Percentiles rank a stretch among this genome's conserved stretches.
These are phyloP conservation scores for Centaurea solstitialis DNA, from an alignment of 129 eudicot genomes.

Conservation along the genomic window DNA sequence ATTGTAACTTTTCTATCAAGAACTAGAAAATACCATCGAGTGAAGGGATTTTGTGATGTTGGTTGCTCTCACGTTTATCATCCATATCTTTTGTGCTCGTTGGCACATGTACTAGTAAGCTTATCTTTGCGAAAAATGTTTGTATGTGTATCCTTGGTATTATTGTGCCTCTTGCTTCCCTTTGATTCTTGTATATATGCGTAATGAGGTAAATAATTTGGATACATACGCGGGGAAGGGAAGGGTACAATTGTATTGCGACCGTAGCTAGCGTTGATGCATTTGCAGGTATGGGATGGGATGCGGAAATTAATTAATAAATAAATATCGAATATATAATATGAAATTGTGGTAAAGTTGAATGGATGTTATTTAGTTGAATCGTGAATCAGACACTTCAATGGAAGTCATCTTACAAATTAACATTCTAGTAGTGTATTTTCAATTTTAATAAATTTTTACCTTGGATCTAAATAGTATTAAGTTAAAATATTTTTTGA, in stretches of 20 bases:
- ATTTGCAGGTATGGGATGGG: not conserved
- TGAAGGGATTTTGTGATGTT: conserved; percentile 15
- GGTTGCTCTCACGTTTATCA: conserved; percentile 18
- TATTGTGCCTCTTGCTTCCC: not conserved
- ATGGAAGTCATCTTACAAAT: too few relatives aligned
- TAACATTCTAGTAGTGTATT: too few relatives aligned
- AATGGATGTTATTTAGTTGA: too few relatives aligned
- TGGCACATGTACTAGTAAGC: conserved; percentile 14
- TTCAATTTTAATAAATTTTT: too few relatives aligned
- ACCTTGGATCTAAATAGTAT: too few relatives aligned
- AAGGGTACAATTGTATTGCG: not conserved
- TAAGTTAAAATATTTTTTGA: too few relatives aligned
- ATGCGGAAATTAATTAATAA: not conserved
- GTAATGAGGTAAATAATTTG: not conserved
- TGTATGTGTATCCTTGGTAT: not conserved
- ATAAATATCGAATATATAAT: too few relatives aligned
- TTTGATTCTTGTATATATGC: conserved; percentile 10
- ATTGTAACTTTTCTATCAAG: conserved; percentile 16
- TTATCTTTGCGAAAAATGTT: not conserved
- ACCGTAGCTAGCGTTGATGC: not conserved
- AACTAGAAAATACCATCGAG: conserved; percentile 9
- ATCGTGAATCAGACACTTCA: too few relatives aligned
- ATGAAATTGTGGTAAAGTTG: too few relatives aligned
- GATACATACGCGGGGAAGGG: not conserved
- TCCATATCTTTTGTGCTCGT: conserved; percentile 2